phyloP scores from a whole-genome alignment of 73 alveolate species.

The Durusdinium trenchii region DNA sequence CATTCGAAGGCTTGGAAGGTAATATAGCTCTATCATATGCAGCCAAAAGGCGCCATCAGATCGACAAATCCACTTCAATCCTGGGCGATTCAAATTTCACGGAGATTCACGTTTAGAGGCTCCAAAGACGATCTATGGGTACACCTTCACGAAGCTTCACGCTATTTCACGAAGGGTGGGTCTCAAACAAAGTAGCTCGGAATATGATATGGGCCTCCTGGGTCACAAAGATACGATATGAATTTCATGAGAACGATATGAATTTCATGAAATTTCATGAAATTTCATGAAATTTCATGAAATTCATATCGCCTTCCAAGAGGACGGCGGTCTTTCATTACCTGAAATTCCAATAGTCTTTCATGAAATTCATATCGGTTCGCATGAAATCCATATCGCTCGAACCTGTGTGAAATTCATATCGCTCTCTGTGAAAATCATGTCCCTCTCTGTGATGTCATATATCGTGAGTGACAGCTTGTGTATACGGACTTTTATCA shows the following conservation, averaged over 20 bases:
- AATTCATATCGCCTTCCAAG: not conserved
- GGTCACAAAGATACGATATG: not conserved
- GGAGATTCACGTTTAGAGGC: not conserved
- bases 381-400: too few relatives aligned
- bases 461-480: too few relatives aligned
- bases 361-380: too few relatives aligned
- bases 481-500: too few relatives aligned
- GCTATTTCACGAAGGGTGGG: not conserved
- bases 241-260: not conserved
- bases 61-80: not conserved
- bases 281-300: too few relatives aligned
- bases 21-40: not conserved
- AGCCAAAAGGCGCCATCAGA: not conserved
- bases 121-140: not conserved
- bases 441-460: too few relatives aligned
- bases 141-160: not conserved
- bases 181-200: not conserved
- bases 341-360: too few relatives aligned
- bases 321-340: too few relatives aligned
- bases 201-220: not conserved
- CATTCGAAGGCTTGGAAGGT: not conserved
- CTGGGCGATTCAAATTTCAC: not conserved
- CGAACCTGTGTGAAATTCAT: too few relatives aligned
- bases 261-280: too few relatives aligned
- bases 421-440: too few relatives aligned